Evolutionary conservation across 2,329 filamentous ascomycete genomes (phyloP).

Genomic region (Pseudogymnoascus sp.): DNA sequence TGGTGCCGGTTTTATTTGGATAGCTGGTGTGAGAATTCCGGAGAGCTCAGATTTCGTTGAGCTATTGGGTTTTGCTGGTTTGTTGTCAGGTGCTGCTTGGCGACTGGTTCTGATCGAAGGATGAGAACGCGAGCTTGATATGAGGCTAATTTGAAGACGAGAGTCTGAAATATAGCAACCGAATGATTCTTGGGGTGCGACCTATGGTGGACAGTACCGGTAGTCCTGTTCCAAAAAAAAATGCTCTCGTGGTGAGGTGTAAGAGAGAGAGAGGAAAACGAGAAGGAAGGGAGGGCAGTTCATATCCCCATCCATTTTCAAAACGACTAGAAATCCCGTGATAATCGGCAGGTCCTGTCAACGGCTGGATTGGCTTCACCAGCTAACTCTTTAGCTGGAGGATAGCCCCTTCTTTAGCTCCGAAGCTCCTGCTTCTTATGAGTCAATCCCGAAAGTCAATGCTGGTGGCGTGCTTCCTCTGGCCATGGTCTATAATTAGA

Average conservation of each 20-base stretch:
- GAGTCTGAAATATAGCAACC: background rate
- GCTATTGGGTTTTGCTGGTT: background rate
- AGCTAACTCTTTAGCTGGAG: background rate
- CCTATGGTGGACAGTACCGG: background rate
- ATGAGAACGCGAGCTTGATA: background rate
- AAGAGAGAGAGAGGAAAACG: background rate
- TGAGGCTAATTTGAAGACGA: background rate
- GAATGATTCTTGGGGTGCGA: background rate
- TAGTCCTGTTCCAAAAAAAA: background rate
- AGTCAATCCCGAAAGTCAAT: background rate
- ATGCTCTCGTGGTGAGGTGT: background rate
- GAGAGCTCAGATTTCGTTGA: background rate
- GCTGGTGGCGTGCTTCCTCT: background rate
- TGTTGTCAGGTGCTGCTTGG: background rate
- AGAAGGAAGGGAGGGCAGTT: background rate
- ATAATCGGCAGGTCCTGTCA: background rate
- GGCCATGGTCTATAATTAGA: background rate
- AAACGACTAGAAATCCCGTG: background rate
- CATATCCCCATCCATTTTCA: background rate
- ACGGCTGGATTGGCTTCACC: background rate
- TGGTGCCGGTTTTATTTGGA: background rate
- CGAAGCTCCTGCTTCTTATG: too few relatives aligned
- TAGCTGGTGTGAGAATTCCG: background rate
- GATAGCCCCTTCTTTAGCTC: background rate
- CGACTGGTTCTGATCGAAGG: background rate